Percentiles rank a stretch among this genome's conserved stretches.
Conservation (phyloP, 768 basidiomycete species). For the Boletus sensibilis region DNA sequence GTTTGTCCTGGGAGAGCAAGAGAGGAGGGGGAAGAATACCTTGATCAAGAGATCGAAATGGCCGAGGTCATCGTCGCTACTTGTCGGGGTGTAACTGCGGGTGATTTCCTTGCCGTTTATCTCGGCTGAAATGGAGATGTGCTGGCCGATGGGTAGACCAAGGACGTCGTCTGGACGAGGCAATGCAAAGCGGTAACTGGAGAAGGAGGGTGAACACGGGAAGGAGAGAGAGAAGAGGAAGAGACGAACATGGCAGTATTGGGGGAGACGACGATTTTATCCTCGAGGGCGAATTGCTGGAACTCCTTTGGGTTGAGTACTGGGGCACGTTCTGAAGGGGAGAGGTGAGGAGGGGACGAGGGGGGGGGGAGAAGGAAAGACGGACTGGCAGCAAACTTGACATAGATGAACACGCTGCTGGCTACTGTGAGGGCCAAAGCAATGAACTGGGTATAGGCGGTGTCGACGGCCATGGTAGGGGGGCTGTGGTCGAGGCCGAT, state of each 20-base stretch:
- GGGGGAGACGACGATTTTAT: conserved; percentile 84
- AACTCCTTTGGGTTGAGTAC: conserved; percentile 74
- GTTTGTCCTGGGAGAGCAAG: not conserved
- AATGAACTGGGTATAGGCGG: conserved; percentile 42
- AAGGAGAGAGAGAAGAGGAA: not conserved
- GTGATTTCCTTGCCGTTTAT: conserved; percentile 89
- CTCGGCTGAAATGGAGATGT: conserved; percentile 88
- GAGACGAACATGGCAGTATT: conserved; percentile 88
- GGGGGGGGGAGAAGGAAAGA: conserved; percentile 13
- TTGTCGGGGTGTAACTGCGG: conserved; percentile 95
- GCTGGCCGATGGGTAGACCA: conserved; percentile 94
- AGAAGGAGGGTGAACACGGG: not conserved
- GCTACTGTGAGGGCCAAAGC: conserved; percentile 52
- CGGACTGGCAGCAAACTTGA: conserved; percentile 48
- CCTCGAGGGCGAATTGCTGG: conserved; percentile 76
- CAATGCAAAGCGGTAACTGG: conserved; percentile 89
- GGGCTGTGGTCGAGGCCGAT: conserved; percentile 43
- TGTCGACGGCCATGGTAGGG: conserved; percentile 16
- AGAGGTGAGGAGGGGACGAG: conserved; percentile 3
- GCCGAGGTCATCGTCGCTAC: conserved; percentile 88
- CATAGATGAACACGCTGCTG: conserved; percentile 50
- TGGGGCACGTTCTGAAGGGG: conserved; percentile 56
- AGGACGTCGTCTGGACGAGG: conserved; percentile 73
- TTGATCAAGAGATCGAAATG: conserved; percentile 97
- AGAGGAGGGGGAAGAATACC: conserved; percentile 41